Base-by-base conservation (phyloP, 371 early-diverging fungal species). In the Polyrhizophydium stewartii region DNA sequence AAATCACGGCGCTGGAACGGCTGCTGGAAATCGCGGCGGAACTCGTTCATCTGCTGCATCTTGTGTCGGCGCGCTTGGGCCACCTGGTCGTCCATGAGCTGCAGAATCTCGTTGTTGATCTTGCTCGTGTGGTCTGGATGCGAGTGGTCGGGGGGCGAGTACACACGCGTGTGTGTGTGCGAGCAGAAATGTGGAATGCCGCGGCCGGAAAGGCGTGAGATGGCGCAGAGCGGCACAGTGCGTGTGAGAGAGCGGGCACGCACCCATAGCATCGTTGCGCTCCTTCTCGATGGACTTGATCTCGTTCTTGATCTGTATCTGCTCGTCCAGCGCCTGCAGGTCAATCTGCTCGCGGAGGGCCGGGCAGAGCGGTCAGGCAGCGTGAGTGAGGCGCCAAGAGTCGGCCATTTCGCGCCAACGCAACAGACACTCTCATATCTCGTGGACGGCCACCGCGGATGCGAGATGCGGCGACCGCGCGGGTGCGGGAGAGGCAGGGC, bases 281-380 rank as follows among this genome's bases (percentile, higher is more conserved):
- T 74, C 43, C 46, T 47, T 53, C 28, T 82, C 83, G 30, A 66
- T 64, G 24, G 37, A 24, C 59, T 71, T 68, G 40, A 72, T 57
- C 43, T 75, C 71, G 52, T 75, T 72, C 64, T 80, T 82, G 32
- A 69, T 66, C 43, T 68, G 55, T 21, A 81, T 76, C 60, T 82
- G 83, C 43, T 76, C 74, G 25, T 73, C 76, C 1, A 82, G 58
- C 10, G 77, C 74, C 43, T 69, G 46, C 24, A 81, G 71, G 59
- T 82, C 83, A 52, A 80, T 75, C 82, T 82, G 46, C 6, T 1
- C 10, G 25, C 19, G 30, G 35, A 13, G 7, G 35, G 13, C 7
- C 35, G n/a, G n/a, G n/a, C n/a, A n/a, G n/a, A n/a, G n/a, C n/a
- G n/a, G n/a, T n/a, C n/a, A n/a, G n/a, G n/a, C n/a, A n/a, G n/a